Base-by-base conservation (phyloP, 306 rosid species). In the Vigna radiata region DNA sequence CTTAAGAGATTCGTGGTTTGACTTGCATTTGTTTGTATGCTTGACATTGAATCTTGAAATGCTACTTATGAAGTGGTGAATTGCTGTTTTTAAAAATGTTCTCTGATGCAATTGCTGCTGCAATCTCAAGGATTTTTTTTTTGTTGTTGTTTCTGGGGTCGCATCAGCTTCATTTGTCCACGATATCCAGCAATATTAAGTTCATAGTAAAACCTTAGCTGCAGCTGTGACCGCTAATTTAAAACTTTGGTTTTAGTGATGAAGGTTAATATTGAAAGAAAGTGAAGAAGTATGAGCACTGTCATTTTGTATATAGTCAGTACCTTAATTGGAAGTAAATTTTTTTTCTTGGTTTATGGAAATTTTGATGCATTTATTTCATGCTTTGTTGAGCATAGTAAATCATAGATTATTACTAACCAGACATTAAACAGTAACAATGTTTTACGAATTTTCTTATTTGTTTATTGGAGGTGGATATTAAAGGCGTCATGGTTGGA, bases 61-160 rank as follows among this genome's bases (percentile, higher is more conserved):
- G 63, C 68, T 54, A 62, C 53, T 68, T 72, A 49, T 75, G 58
- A 19, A 80, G 33, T 60, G 43, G 11, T 58, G 39, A 60, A 11
- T 13, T 0, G 41, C 6, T 18, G 41, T 15, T 60, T 58, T 60
- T 13, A 12, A 27, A 60, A 60, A 6, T 29, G 15, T 36, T 59
- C 9, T 4, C 0, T 3, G 17, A 4, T 3, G 17, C 39, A 59
- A 25, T 25, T 59, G 65, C 18, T 13, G 39, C 18, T 25, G 39
- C 39, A 13, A 59, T 2, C 8, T 13, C 6, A 2, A 13, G 65
- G 18, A 25, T 59, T 41, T 41, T 41, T 41, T 9, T 52, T 25
- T 59, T 13, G 18, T 59, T 13, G 41, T 59, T 18, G 10, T 59
- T 10, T 59, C 9, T 13, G 36, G 1, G 1, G 16, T 13, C 0